Conservation (phyloP, 2,329 filamentous ascomycete genomes). For the Sporothrix humicola region DNA sequence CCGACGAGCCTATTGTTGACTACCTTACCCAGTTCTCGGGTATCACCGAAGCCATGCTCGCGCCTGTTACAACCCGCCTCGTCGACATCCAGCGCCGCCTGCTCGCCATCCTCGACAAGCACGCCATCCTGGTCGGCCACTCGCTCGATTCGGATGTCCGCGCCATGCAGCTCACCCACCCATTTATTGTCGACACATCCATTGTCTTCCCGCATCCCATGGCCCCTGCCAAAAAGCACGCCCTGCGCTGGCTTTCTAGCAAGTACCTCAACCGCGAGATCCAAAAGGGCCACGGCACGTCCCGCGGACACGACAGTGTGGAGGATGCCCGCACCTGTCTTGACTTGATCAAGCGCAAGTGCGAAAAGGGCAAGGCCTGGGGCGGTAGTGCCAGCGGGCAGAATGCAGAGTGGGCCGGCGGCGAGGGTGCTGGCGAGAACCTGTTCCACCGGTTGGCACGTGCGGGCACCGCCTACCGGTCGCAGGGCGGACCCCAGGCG, state of each 20-base stretch:
- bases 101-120: conserved; percentile 71
- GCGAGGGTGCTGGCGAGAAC: conserved; percentile 80
- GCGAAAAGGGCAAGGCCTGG: conserved; percentile 88
- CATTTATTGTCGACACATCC: conserved; percentile 90
- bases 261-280: conserved; percentile 88
- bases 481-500: conserved; percentile 63
- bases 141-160: conserved; percentile 83
- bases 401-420: conserved; percentile 42
- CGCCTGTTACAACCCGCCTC: conserved; percentile 81
- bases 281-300: conserved; percentile 73
- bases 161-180: conserved; percentile 84
- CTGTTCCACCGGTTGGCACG: conserved; percentile 82
- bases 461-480: conserved; percentile 66
- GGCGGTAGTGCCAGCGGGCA: conserved; percentile 57
- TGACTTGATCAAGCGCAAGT: conserved; percentile 93
- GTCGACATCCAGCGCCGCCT: conserved; percentile 81
- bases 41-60: conserved; percentile 85
- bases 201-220: conserved; percentile 89
- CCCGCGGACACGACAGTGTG: conserved; percentile 81
- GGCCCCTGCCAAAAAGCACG: conserved; percentile 86
- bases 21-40: conserved; percentile 93
- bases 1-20: conserved; percentile 83
- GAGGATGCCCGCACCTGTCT: conserved; percentile 92
- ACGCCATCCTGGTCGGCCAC: conserved; percentile 78
- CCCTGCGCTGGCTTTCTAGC: conserved; percentile 85